Evolutionary conservation across 805 yeast genomes (phyloP).

Genomic region (Ogataea allantospora): DNA sequence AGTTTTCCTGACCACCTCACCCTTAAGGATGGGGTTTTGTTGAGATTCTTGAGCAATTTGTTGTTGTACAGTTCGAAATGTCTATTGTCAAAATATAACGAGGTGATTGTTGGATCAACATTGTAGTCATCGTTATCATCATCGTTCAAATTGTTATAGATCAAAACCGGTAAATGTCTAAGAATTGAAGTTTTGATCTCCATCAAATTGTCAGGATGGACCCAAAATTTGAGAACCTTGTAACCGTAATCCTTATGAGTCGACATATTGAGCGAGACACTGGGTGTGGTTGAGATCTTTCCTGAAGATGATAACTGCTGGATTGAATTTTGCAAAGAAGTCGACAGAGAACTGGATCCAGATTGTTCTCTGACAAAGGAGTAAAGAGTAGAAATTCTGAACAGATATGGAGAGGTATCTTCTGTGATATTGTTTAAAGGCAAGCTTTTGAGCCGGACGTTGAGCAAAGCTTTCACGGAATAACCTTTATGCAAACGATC

Average conservation of each 20-base stretch:
- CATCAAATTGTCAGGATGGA: slow-evolving; percentile 95
- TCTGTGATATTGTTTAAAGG: slow-evolving; percentile 82
- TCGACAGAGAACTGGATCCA: slow-evolving; percentile 34
- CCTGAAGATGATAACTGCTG: slow-evolving; percentile 45
- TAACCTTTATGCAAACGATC: slow-evolving; percentile 85
- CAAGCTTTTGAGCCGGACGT: slow-evolving; percentile 79
- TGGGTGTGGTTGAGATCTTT: slow-evolving; percentile 34
- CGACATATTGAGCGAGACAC: slow-evolving; percentile 21
- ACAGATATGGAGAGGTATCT: slow-evolving; percentile 88
- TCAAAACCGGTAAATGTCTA: slow-evolving; percentile 88
- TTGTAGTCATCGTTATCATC: slow-evolving; percentile 48
- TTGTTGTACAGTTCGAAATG: slow-evolving; percentile 83
- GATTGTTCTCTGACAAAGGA: slow-evolving; percentile 77
- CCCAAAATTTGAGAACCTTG: slow-evolving; percentile 86
- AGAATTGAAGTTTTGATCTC: slow-evolving; percentile 94
- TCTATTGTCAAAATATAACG: slow-evolving; percentile 83
- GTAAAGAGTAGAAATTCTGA: slow-evolving; percentile 78
- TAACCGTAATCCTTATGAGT: slow-evolving; percentile 29
- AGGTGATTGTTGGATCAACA: slow-evolving; percentile 80
- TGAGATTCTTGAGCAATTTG: slow-evolving; percentile 64
- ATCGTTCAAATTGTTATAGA: slow-evolving; percentile 56
- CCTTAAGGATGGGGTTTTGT: slow-evolving; percentile 71
- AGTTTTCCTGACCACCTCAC: slow-evolving; percentile 90
- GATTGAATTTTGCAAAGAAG: slow-evolving; percentile 44
- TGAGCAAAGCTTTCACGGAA: slow-evolving; percentile 86